phyloP scores from a whole-genome alignment of 495 filamentous ascomycete genomes.

The Cercophora newfieldiana region DNA sequence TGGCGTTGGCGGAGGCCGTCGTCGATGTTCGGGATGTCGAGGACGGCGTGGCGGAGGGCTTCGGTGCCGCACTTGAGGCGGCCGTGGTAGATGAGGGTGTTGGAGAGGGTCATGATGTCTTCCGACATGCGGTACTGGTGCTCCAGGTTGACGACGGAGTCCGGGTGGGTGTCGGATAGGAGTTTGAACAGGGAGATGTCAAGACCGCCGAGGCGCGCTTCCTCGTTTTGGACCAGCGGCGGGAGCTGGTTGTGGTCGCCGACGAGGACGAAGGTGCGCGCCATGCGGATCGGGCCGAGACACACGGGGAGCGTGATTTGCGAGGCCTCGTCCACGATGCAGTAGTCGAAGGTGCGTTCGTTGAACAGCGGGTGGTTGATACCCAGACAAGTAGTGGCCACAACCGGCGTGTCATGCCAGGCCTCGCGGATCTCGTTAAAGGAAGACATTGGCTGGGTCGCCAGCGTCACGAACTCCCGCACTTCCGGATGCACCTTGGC shows the following conservation, averaged over 20 bases:
- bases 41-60: constrained; percentile 66
- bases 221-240: constrained; percentile 88
- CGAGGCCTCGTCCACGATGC: constrained; percentile 96
- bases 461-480: constrained; percentile 75
- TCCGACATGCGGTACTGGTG: constrained; percentile 98
- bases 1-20: constrained; percentile 58
- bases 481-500: constrained; percentile 88
- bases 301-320: constrained; percentile 96
- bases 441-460: constrained; percentile 64
- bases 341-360: constrained; percentile 92
- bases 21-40: constrained; percentile 50
- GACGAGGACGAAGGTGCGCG: constrained; percentile 89
- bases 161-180: constrained; percentile 82
- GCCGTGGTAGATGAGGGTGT: constrained; percentile 88
- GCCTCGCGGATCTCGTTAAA: constrained; percentile 81
- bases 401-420: constrained; percentile 81
- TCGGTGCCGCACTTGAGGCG: constrained; percentile 84
- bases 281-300: constrained; percentile 89
- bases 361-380: constrained; percentile 86
- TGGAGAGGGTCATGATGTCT: constrained; percentile 92
- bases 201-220: constrained; percentile 79
- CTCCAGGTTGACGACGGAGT: constrained; percentile 84
- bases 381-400: constrained; percentile 92
- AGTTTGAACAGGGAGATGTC: constrained; percentile 93
- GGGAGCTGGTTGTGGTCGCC: constrained; percentile 96